phyloP scores from a whole-genome alignment of 2,329 filamentous ascomycete species.

The Diaporthe vaccinii region DNA sequence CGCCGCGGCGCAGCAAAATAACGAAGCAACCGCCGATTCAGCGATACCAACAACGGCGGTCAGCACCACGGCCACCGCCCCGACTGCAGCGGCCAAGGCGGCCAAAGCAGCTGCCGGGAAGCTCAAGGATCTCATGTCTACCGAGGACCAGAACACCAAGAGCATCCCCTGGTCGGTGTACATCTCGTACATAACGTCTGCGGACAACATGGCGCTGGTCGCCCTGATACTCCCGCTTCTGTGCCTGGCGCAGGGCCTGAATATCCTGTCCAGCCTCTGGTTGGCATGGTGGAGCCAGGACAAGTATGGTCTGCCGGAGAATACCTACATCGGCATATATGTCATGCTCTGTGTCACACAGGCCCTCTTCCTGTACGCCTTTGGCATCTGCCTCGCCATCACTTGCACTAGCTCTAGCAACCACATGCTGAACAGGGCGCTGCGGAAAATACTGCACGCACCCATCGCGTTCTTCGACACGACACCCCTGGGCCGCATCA shows the following conservation, averaged over 20 bases:
- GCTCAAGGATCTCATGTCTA: slow-evolving; percentile 78
- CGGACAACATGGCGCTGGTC: slow-evolving; percentile 52
- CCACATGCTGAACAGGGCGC: slow-evolving; percentile 63
- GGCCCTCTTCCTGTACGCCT: slow-evolving; percentile 72
- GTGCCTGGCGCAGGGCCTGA: slow-evolving; percentile 71
- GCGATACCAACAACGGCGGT: background rate
- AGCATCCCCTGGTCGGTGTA: slow-evolving; percentile 71
- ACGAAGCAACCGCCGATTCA: slow-evolving; percentile 10
- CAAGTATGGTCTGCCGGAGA: slow-evolving; percentile 69
- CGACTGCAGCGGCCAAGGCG: slow-evolving; percentile 68
- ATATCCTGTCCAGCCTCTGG: slow-evolving; percentile 78
- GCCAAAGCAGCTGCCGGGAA: slow-evolving; percentile 54
- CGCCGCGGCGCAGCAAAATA: background rate
- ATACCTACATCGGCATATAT: slow-evolving; percentile 65
- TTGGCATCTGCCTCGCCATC: slow-evolving; percentile 72
- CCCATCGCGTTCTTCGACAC: slow-evolving; percentile 70
- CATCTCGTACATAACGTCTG: slow-evolving; percentile 62
- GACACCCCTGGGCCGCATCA: slow-evolving; percentile 77
- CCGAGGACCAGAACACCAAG: slow-evolving; percentile 60
- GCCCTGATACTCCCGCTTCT: slow-evolving; percentile 66
- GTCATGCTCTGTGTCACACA: slow-evolving; percentile 70
- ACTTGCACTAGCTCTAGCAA: slow-evolving; percentile 75
- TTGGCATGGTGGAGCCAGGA: slow-evolving; percentile 79
- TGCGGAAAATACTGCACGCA: slow-evolving; percentile 33
- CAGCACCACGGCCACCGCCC: slow-evolving; percentile 65